These are phyloP conservation scores for Trichothecium roseum DNA, from an alignment of 2,329 filamentous ascomycete species.

Conservation along the genomic window DNA sequence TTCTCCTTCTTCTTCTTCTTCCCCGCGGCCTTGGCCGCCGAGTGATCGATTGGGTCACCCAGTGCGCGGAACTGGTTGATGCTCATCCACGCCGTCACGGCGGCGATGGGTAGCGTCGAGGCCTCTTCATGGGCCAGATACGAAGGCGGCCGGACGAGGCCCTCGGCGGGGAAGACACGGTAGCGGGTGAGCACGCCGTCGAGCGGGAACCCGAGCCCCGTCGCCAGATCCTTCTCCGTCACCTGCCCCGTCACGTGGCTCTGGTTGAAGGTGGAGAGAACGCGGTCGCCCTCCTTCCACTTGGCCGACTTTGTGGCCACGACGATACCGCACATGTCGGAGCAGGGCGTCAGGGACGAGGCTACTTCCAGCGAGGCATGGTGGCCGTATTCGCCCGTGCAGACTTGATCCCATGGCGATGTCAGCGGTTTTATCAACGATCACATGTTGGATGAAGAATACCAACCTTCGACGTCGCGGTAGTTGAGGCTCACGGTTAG, in stretches of 20 bases:
- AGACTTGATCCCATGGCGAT: too few relatives aligned
- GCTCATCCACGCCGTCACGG: slow-evolving; percentile 55
- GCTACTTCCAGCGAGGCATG: slow-evolving; percentile 38
- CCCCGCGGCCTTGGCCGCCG: too few relatives aligned
- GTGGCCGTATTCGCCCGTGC: slow-evolving; percentile 56
- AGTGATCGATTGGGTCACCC: slow-evolving; percentile 27
- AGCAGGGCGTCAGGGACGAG: slow-evolving; percentile 49
- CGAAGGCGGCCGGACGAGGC: slow-evolving; percentile 43
- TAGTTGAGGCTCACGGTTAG: slow-evolving; percentile 37
- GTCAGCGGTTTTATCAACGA: not conserved
- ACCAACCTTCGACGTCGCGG: slow-evolving; percentile 36
- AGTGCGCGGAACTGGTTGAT: slow-evolving; percentile 49
- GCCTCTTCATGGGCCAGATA: slow-evolving; percentile 51
- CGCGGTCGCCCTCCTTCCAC: slow-evolving; percentile 50
- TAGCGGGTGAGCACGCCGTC: slow-evolving; percentile 48
- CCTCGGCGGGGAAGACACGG: slow-evolving; percentile 45
- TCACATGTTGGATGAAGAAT: not conserved
- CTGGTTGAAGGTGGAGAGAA: slow-evolving; percentile 55
- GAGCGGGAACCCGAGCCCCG: slow-evolving; percentile 50
- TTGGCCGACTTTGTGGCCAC: slow-evolving; percentile 27
- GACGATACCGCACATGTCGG: slow-evolving; percentile 59
- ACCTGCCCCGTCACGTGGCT: slow-evolving; percentile 49
- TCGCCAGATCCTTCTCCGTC: slow-evolving; percentile 39
- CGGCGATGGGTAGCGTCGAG: slow-evolving; percentile 48
- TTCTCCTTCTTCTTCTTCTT: too few relatives aligned